Evolutionary conservation across 2,329 filamentous ascomycete species (phyloP).

Genomic region (Pseudogymnoascus destructans): DNA sequence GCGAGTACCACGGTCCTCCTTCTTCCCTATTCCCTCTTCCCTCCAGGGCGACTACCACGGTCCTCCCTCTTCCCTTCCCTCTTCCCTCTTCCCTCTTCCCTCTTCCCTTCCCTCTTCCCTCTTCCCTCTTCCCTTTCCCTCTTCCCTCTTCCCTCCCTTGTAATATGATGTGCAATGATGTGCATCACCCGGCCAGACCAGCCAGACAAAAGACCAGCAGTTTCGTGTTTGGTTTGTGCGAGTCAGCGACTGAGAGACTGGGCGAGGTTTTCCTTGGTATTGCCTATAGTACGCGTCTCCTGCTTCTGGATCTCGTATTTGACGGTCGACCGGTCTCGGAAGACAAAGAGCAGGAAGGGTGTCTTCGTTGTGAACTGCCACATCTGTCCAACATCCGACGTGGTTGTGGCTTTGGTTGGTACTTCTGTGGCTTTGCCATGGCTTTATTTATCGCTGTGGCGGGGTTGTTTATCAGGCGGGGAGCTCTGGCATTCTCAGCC

Average conservation of each 20-base stretch:
- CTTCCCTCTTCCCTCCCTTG: neutral
- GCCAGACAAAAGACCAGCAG: neutral
- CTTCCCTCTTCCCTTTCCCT: neutral
- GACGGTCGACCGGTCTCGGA: conserved; percentile 2
- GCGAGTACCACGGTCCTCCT: neutral
- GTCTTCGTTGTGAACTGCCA: neutral
- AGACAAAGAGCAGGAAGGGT: neutral
- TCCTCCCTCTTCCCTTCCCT: too few species aligned
- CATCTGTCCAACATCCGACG: neutral
- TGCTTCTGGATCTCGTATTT: neutral
- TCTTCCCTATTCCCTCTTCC: neutral
- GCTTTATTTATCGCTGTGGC: conserved; percentile 5
- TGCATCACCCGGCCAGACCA: conserved; percentile 3
- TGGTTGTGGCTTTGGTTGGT: neutral
- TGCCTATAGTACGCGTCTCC: neutral
- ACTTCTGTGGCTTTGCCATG: neutral
- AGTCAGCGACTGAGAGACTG: neutral
- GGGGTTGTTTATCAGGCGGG: neutral
- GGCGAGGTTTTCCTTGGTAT: neutral
- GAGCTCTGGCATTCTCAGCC: neutral
- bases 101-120: neutral
- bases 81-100: neutral
- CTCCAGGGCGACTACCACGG: too few species aligned
- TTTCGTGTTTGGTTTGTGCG: neutral
- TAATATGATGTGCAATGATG: neutral